Percentiles rank a stretch among this genome's conserved stretches.
phyloP scores from a whole-genome alignment of 2,329 filamentous ascomycete genomes.

The Thelonectria rubi region DNA sequence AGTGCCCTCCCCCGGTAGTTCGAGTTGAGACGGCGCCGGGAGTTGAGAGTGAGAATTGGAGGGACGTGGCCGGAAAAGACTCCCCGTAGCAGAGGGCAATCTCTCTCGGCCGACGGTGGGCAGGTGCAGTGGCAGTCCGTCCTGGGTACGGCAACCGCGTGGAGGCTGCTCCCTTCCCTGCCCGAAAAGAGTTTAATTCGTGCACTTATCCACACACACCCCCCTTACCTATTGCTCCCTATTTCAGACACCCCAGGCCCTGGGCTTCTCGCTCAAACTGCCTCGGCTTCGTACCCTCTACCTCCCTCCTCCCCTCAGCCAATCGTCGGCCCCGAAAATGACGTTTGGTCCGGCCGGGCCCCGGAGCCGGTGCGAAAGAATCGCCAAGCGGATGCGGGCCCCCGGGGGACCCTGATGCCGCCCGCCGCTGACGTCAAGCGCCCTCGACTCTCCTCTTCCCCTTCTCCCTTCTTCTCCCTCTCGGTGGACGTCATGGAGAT shows the following conservation, averaged over 20 bases:
- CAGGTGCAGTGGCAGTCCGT: no score
- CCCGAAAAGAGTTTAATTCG: conserved; percentile 30
- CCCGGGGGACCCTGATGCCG: conserved; percentile 36
- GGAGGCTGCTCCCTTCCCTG: conserved; percentile 19
- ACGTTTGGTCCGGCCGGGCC: conserved; percentile 36
- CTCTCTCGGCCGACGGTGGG: no score
- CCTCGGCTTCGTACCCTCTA: conserved; percentile 7
- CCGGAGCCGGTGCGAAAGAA: conserved; percentile 33
- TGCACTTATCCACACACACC: no score
- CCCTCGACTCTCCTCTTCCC: neutral
- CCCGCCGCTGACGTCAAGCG: conserved; percentile 43
- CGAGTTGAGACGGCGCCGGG: conserved; percentile 1
- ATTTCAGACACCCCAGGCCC: no score
- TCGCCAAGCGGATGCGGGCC: conserved; percentile 26
- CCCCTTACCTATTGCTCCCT: no score
- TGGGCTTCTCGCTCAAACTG: conserved; percentile 1
- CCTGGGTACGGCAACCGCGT: no score
- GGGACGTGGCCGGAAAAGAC: neutral
- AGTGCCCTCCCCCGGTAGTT: neutral
- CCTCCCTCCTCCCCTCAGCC: conserved; percentile 13
- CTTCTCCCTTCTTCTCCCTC: neutral
- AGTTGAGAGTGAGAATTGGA: no score
- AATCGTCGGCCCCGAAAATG: conserved; percentile 37
- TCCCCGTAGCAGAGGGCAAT: no score
- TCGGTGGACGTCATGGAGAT: neutral